These are phyloP conservation scores for Abelmoschus esculentus DNA, from an alignment of 345 rosid species.

Conservation along the genomic window DNA sequence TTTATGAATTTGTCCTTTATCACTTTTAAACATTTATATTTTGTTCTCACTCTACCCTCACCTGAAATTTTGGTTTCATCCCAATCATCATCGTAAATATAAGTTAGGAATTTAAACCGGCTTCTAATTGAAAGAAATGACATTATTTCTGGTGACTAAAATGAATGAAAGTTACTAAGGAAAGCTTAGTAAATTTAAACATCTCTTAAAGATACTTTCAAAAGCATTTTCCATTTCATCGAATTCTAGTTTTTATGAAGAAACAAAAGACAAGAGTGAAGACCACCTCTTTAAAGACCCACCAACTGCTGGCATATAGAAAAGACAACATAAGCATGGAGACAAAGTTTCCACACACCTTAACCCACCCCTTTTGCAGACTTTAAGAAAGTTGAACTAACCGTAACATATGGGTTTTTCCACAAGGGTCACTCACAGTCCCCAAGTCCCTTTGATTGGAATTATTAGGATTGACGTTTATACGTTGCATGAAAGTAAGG, in stretches of 20 bases:
- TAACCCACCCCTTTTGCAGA: conserved; percentile 21
- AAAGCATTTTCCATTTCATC: neutral
- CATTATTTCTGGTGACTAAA: too few relatives aligned
- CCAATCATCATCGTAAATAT: too few relatives aligned
- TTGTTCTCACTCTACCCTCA: too few relatives aligned
- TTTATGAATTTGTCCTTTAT: too few relatives aligned
- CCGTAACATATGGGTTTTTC: conserved; percentile 27
- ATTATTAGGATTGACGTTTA: neutral
- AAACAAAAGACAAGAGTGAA: neutral
- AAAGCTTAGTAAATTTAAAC: neutral
- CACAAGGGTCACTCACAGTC: conserved; percentile 25
- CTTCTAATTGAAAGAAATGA: neutral
- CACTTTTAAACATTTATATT: too few relatives aligned
- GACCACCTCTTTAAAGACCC: neutral
- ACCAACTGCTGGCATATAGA: conserved; percentile 7
- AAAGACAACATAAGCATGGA: conserved; percentile 14
- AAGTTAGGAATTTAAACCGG: neutral
- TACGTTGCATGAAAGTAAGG: conserved; percentile 48
- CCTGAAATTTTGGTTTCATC: too few relatives aligned
- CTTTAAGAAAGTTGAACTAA: conserved; percentile 21
- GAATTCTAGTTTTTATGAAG: neutral
- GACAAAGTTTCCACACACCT: conserved; percentile 19
- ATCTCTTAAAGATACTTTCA: neutral
- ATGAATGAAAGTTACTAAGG: too few relatives aligned
- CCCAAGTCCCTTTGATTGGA: neutral